phyloP scores from a whole-genome alignment of 2,329 filamentous ascomycete genomes.

The Bipolaris victoriae region DNA sequence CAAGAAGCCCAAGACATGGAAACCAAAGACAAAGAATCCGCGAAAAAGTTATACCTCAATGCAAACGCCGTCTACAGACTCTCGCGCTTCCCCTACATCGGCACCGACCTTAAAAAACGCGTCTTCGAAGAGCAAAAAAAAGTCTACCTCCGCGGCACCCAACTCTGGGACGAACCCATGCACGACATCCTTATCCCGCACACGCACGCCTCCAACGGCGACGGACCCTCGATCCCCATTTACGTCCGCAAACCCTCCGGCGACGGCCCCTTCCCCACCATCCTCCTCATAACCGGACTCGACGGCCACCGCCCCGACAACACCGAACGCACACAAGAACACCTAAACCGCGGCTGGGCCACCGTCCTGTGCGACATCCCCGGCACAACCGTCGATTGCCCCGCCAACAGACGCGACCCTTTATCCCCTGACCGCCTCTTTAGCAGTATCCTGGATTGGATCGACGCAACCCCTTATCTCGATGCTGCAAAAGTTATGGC shows the following conservation, averaged over 20 bases:
- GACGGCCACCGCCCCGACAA: slow-evolving; percentile 64
- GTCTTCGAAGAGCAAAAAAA: slow-evolving; percentile 71
- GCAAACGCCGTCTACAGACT: slow-evolving; percentile 75
- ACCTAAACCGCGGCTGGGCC: slow-evolving; percentile 56
- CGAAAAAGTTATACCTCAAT: slow-evolving; percentile 69
- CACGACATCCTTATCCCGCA: slow-evolving; percentile 67
- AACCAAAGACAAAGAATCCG: slow-evolving; percentile 53
- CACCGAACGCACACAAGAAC: slow-evolving; percentile 53
- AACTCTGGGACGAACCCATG: slow-evolving; percentile 58
- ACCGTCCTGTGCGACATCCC: slow-evolving; percentile 62
- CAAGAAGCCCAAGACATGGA: slow-evolving; percentile 49
- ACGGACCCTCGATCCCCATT: slow-evolving; percentile 64
- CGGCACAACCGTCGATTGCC: slow-evolving; percentile 61
- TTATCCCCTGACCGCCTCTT: slow-evolving; percentile 60
- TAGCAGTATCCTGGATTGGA: slow-evolving; percentile 60
- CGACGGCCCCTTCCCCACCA: slow-evolving; percentile 54
- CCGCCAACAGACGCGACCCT: slow-evolving; percentile 56
- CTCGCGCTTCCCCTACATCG: slow-evolving; percentile 68
- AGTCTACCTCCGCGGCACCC: slow-evolving; percentile 63
- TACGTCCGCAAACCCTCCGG: slow-evolving; percentile 65
- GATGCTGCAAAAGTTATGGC: slow-evolving; percentile 57
- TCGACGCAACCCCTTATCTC: slow-evolving; percentile 52
- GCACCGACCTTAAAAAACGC: slow-evolving; percentile 58
- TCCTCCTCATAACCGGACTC: slow-evolving; percentile 63
- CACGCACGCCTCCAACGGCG: slow-evolving; percentile 55